Evolutionary conservation across 139 green algal species (phyloP), one percentile per base, ranked within the genome.

Genomic region (Coelastrella sp.): DNA sequence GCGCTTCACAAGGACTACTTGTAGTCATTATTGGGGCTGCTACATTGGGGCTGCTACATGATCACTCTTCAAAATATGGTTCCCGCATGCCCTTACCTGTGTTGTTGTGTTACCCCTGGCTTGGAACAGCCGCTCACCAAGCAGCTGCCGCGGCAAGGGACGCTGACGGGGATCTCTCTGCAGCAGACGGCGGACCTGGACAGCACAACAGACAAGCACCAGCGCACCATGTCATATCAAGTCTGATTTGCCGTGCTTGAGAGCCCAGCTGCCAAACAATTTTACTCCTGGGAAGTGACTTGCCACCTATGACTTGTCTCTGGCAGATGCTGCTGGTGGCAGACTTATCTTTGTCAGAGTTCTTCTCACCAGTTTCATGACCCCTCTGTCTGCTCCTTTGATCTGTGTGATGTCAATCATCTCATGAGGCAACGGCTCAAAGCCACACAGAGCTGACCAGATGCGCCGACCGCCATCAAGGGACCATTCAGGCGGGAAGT

Each of bases 401-500:
- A 84, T n/a, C 19, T 22, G 12, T 57, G 19, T 65, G 49, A 25
- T 66, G 78, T 84, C 78, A 22, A 63, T 25, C 35, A 84, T n/a
- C 78, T 84, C 78, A 22, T 65, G 49, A 24, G 78, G 78, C 78
- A 84, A 35, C 35, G 78, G 49, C 78, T 84, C 78, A 84, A 84
- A 84, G 78, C 78, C 78, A 20, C 78, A 84, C 78, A 84, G 78
- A 8, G 78, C 78, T 19, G 35, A 66, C 78, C 78, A 84, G 19
- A 84, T 84, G 78, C 78, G 78, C 8, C 49, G 49, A 4, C 78
- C 78, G 1, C 78, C 78, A 66, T 84, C 78, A 20, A 66, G 20
- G 49, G 78, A 84, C 78, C 78, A 84, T 35, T 84, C 78, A 58
- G 49, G 78, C 8, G 78, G 78, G 78, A 84, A 84, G 78, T 68